phyloP scores from a whole-genome alignment of 495 filamentous ascomycete genomes.

The Penicillium simplicissimum region DNA sequence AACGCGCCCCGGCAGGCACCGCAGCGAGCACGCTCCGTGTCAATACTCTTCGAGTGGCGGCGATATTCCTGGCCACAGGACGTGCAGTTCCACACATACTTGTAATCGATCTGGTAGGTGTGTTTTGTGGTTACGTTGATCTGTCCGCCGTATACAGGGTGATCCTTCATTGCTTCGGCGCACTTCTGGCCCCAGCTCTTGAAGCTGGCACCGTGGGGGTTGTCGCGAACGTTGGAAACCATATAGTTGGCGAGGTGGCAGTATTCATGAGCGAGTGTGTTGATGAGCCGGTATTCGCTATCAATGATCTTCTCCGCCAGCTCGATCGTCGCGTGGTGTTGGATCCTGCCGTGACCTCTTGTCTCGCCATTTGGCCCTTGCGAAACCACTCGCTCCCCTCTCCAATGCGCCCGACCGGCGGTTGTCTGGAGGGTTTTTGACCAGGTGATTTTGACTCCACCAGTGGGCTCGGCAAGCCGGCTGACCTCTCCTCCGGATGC shows the following conservation, averaged over 20 bases:
- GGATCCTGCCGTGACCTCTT: constrained; percentile 20
- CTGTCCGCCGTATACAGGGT: constrained; percentile 48
- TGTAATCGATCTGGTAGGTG: constrained; percentile 82
- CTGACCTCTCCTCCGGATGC: constrained; percentile 65
- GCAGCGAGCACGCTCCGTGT: constrained; percentile 64
- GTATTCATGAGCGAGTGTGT: constrained; percentile 91
- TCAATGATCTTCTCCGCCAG: constrained; percentile 84
- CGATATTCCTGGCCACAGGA: constrained; percentile 67
- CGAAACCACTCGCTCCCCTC: constrained; percentile 50
- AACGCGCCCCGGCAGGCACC: constrained; percentile 66
- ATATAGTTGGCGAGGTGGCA: constrained; percentile 92
- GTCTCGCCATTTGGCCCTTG: constrained; percentile 26
- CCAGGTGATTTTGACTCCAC: constrained; percentile 81
- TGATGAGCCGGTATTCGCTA: constrained; percentile 73
- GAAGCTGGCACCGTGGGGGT: constrained; percentile 83
- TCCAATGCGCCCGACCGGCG: constrained; percentile 86
- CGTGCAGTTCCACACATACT: constrained; percentile 83
- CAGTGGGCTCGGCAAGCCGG: constrained; percentile 60
- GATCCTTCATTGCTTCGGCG: constrained; percentile 42
- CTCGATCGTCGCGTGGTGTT: constrained; percentile 79
- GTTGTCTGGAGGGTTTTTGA: constrained; percentile 82
- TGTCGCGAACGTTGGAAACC: constrained; percentile 62
- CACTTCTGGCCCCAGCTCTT: constrained; percentile 64
- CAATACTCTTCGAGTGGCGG: constrained; percentile 81
- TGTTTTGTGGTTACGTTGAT: constrained; percentile 86